Percentiles rank a stretch among this genome's conserved stretches.
Conservation (phyloP, 148 eudicot genomes). For the Talinum fruticosum region DNA sequence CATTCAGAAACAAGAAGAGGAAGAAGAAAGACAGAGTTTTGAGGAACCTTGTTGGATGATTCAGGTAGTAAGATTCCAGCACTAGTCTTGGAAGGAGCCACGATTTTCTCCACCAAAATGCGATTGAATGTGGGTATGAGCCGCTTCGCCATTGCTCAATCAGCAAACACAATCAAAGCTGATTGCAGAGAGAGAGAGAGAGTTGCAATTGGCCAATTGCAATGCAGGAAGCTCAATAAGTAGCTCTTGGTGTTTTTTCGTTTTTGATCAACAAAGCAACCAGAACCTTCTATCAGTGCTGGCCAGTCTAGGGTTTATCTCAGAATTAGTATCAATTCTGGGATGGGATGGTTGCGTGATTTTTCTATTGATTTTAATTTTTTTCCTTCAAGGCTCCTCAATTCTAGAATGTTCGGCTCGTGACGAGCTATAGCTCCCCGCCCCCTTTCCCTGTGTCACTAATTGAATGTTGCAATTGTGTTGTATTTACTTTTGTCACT, state of each 20-base stretch:
- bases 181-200: background rate
- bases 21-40: background rate
- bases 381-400: background rate
- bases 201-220: background rate
- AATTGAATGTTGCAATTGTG: no score
- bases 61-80: conserved; percentile 79
- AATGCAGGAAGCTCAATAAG: no score
- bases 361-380: no score
- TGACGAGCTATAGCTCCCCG: no score
- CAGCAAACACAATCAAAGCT: background rate
- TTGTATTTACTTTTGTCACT: no score
- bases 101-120: conserved; percentile 59
- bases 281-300: conserved; percentile 23
- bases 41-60: conserved; percentile 49
- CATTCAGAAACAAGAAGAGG: background rate
- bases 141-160: conserved; percentile 54
- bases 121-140: conserved; percentile 60
- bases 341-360: no score
- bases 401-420: background rate
- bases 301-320: no score
- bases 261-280: conserved; percentile 11
- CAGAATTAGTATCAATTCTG: no score
- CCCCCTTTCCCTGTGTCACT: no score
- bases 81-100: conserved; percentile 56
- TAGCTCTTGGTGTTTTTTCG: no score